Evolutionary conservation across 495 filamentous ascomycete species (phyloP).

Genomic region (Talaromyces proteolyticus): DNA sequence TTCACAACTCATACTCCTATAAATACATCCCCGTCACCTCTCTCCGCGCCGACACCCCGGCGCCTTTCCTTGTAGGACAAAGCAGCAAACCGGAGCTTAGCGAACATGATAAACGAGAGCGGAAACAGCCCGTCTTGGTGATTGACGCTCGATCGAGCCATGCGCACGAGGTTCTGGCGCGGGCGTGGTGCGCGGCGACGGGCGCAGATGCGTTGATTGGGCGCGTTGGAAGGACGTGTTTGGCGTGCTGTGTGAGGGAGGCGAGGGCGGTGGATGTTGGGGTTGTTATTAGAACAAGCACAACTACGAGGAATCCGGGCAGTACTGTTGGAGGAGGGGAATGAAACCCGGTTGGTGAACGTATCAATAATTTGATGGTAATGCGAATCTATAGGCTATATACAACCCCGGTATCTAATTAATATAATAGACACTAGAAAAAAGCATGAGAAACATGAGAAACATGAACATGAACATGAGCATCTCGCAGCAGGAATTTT

Average conservation of each 20-base stretch:
- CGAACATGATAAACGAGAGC: neutral
- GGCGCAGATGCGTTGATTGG: slow-evolving; percentile 66
- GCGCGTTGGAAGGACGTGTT: slow-evolving; percentile 54
- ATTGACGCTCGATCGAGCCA: slow-evolving; percentile 43
- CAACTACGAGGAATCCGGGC: too few species aligned
- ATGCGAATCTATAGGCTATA: too few species aligned
- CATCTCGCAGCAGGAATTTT: too few species aligned
- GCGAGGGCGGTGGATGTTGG: slow-evolving; percentile 60
- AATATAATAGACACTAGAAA: too few species aligned
- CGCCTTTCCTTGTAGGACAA: slow-evolving; percentile 9
- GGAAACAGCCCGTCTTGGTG: slow-evolving; percentile 38
- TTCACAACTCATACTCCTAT: slow-evolving; percentile 58
- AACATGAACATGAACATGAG: too few species aligned
- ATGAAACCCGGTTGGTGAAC: too few species aligned
- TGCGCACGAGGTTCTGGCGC: slow-evolving; percentile 57
- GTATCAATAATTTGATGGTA: too few species aligned
- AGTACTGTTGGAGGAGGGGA: too few species aligned
- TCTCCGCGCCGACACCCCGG: slow-evolving; percentile 26
- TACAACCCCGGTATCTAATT: too few species aligned
- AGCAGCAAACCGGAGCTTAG: too few species aligned
- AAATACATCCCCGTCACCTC: slow-evolving; percentile 45
- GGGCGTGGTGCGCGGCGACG: slow-evolving; percentile 63
- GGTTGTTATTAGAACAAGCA: slow-evolving; percentile 59
- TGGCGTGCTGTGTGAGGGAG: slow-evolving; percentile 65
- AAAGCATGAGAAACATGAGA: too few species aligned